Percentiles rank a stretch among this genome's conserved stretches.
Conservation (phyloP, 2,329 filamentous ascomycete species). For the Fusarium scirpi region DNA sequence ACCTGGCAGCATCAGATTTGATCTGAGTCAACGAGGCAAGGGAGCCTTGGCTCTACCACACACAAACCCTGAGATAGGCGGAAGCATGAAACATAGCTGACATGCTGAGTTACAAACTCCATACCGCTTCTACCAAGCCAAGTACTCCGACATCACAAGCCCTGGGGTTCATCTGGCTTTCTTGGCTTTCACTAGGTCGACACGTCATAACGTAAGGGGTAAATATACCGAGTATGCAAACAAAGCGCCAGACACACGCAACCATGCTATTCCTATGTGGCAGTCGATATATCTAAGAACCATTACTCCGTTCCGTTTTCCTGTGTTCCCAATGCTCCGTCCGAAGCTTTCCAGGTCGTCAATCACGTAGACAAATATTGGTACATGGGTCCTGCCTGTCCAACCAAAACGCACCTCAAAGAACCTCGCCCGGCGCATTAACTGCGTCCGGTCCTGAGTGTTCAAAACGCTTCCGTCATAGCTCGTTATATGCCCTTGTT, state of each 20-base stretch:
- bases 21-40: background rate
- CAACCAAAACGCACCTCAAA: conserved; percentile 21
- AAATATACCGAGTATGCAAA: background rate
- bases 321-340: conserved; percentile 21
- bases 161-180: background rate
- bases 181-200: background rate
- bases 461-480: conserved; percentile 36
- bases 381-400: conserved; percentile 35
- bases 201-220: background rate
- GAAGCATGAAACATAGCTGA: background rate
- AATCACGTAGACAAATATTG: conserved; percentile 37
- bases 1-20: background rate
- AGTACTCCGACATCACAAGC: background rate
- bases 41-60: background rate
- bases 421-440: conserved; percentile 13
- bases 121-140: background rate
- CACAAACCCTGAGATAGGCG: background rate
- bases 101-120: background rate
- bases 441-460: conserved; percentile 17
- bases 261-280: conserved; percentile 33
- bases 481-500: conserved; percentile 33
- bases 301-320: conserved; percentile 35
- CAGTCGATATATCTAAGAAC: conserved; percentile 6
- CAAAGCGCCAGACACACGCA: conserved; percentile 16
- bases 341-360: conserved; percentile 28